Percentiles rank a stretch among this genome's conserved stretches.
phyloP scores from a whole-genome alignment of 345 rosid species.

The Brassica carinata region DNA sequence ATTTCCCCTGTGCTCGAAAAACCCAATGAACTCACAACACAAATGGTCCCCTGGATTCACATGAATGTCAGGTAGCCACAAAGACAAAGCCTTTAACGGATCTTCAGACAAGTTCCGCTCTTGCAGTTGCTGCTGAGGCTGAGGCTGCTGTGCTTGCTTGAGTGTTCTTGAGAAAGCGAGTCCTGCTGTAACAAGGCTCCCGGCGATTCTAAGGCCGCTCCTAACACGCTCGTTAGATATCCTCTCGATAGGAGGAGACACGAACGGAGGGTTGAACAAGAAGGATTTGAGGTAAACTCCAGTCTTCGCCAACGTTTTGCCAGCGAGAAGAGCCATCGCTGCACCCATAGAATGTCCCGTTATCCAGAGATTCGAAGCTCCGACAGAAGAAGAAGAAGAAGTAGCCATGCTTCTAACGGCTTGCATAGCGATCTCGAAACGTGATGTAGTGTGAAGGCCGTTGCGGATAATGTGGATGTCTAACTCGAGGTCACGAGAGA shows the following conservation, averaged over 20 bases:
- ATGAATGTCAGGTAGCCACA: slow-evolving; percentile 66
- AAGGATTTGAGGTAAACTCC: slow-evolving; percentile 54
- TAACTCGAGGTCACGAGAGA: slow-evolving; percentile 63
- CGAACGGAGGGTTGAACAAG: slow-evolving; percentile 81
- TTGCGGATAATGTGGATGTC: slow-evolving; percentile 60
- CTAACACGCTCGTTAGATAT: slow-evolving; percentile 61
- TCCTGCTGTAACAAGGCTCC: slow-evolving; percentile 74
- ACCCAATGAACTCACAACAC: slow-evolving; percentile 80
- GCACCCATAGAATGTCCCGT: slow-evolving; percentile 93
- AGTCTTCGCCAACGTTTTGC: slow-evolving; percentile 71
- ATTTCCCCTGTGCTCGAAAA: slow-evolving; percentile 78
- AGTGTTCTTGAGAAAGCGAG: slow-evolving; percentile 55
- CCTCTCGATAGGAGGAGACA: slow-evolving; percentile 76
- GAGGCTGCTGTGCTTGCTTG: slow-evolving; percentile 37
- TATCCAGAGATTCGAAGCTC: slow-evolving; percentile 70
- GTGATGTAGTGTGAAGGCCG: slow-evolving; percentile 63
- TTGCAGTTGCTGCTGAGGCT: slow-evolving; percentile 25
- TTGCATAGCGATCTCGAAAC: slow-evolving; percentile 69
- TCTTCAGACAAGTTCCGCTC: slow-evolving; percentile 42
- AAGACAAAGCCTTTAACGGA: slow-evolving; percentile 49
- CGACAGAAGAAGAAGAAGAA: slow-evolving; percentile 43
- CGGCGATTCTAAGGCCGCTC: slow-evolving; percentile 63
- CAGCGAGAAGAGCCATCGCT: slow-evolving; percentile 74
- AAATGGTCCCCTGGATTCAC: slow-evolving; percentile 73
- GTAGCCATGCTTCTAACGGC: slow-evolving; percentile 65